Evolutionary conservation across 441 rosid species (phyloP), one percentile per base, ranked within the genome.

Genomic region (Dalechampia spathulata): DNA sequence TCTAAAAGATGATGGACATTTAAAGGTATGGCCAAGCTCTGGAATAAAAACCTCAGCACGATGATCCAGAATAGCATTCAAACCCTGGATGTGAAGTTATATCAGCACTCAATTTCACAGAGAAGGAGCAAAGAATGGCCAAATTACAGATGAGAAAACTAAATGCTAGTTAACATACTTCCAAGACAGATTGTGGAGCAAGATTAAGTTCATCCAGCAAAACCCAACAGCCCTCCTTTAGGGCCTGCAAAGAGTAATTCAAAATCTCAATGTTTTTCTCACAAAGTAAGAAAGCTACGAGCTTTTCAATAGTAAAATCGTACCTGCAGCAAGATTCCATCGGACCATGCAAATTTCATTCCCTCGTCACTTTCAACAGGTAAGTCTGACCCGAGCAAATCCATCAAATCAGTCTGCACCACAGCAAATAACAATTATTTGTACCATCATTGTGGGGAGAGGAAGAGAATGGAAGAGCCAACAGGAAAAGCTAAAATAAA

Each of bases 131-230:
- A 22, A 19, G 63, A 41, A 11, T 23, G 52, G 26, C 7, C 10
- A 50, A 16, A 16, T 44, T 65, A 44, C 2, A 36, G 45, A 53
- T 49, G 21, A 10, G 25, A 64, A 55, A 51, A n/a, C 11, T 37
- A 43, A 26, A 16, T 60, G 22, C 49, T 46, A 60, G 28, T 32
- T 30, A 39, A 49, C 2, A 43, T 72, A 64, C 98, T 96, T 94
- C 98, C 57, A 94, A 73, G 63, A 94, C 99, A 56, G 99, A 94
- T 70, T 94, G 99, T 16, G 98, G 96, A 59, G 99, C 98, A 67
- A 94, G 98, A 82, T 94, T 94, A 64, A 94, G 83, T 78, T 94
- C 99, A 74, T 94, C 99, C 54, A 94, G 79, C 82, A 94, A 74
- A 71, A 94, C 92, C 99, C 99, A 94, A 59, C 82, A 84, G 65